Base-by-base conservation (phyloP, 176 grass and related monocot genomes). In the Aegilops umbellulata region DNA sequence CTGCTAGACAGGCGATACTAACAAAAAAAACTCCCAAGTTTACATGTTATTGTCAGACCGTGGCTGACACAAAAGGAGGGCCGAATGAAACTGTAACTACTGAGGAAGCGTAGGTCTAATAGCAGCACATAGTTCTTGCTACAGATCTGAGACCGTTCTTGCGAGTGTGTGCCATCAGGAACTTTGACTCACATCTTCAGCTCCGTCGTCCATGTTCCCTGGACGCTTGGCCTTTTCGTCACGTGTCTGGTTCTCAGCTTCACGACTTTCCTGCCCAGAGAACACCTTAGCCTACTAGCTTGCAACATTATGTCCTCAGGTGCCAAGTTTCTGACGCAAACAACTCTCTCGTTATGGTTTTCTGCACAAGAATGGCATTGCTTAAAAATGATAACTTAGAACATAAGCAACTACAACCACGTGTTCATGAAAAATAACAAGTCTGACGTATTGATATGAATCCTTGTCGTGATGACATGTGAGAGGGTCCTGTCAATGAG, bases 201-300 rank as follows among this genome's bases (percentile, higher is more conserved):
- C 19, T 80, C 95, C 0, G 95, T 95, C 16, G 88, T 92, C 95
- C 93, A 95, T 34, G 93, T 95, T 49, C 93, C 93, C 78, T 95
- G 95, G 75, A 94, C 91, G 10, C 91, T 94, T 3, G 91, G 95
- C 9, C 82, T 90, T 23, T 93, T 98, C 0, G 91, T 94, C 17
- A 94, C 93, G 26, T 95, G 93, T 7, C 95, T 91, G 26, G 95
- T 92, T 85, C 91, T 89, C 73, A 98, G 89, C 82, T 95, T 98
- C 74, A 98, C 85, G 6, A 94, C 95, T 81, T 98, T 94, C 82
- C 95, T 89, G 27, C 95, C 95, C 49, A 95, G 68, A 17, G 95
- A 86, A 78, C 95, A 94, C 81, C 91, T 94, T 34, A 98, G 74
- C 86, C 91, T 88, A 25, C 86, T 98, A 24, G 95, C 90, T 76